Conservation (phyloP, 2,329 filamentous ascomycete genomes). For the Penicillium sp. region DNA sequence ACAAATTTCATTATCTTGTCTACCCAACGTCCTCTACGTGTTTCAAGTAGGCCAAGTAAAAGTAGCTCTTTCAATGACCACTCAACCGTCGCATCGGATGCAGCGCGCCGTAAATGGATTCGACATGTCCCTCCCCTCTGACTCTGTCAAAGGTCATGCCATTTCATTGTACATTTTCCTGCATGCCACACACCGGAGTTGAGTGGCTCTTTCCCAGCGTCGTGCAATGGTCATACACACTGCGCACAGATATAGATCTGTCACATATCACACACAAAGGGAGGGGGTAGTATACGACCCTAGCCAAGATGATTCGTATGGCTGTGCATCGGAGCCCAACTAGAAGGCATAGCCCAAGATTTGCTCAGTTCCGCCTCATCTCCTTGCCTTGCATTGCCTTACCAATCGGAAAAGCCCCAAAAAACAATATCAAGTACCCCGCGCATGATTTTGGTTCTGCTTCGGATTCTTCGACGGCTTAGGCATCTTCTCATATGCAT, state of each 20-base stretch:
- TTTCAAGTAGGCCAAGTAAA: not conserved
- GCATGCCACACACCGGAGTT: not conserved
- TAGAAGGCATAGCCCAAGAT: not conserved
- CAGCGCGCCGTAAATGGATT: not conserved
- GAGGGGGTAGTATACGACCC: not conserved
- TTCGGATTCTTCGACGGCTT: constrained; percentile 20
- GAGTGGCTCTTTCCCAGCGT: not conserved
- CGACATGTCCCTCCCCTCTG: too few relatives aligned
- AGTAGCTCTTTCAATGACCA: not conserved
- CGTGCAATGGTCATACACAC: not conserved
- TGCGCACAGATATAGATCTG: not conserved
- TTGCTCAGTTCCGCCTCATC: not conserved
- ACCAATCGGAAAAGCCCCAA: not conserved
- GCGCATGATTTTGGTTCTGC: constrained; percentile 8
- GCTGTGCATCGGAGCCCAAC: not conserved
- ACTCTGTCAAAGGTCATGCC: not conserved
- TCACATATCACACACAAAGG: not conserved
- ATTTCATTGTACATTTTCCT: not conserved
- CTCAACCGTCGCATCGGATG: not conserved
- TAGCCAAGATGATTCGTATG: not conserved
- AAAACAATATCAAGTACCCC: constrained; percentile 7
- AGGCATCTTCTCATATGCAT: constrained; percentile 43
- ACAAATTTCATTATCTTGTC: constrained; percentile 1
- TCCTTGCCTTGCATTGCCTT: not conserved
- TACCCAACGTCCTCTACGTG: not conserved